These are phyloP conservation scores for Rubroshorea leprosula DNA, from an alignment of 345 rosid species.

Conservation along the genomic window DNA sequence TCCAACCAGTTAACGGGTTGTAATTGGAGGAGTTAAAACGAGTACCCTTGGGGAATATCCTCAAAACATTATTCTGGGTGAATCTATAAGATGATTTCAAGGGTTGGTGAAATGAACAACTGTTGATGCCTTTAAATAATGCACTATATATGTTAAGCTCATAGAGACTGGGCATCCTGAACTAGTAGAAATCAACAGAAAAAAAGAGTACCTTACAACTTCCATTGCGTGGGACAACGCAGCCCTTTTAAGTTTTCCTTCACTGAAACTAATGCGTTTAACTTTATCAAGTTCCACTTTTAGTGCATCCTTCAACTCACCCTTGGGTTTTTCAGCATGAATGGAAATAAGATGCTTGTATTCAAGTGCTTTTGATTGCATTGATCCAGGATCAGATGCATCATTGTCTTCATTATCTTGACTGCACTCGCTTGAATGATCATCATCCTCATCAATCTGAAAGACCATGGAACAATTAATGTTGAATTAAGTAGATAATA, in stretches of 20 bases:
- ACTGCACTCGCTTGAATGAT: conserved; percentile 23
- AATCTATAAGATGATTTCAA: conserved; percentile 22
- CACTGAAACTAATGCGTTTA: conserved; percentile 73
- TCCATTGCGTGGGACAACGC: conserved; percentile 43
- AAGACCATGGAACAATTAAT: neutral
- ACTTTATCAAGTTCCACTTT: conserved; percentile 40
- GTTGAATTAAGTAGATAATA: neutral
- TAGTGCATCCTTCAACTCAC: conserved; percentile 37
- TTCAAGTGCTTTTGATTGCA: conserved; percentile 20
- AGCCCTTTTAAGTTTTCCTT: conserved; percentile 56
- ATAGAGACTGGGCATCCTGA: too few species aligned
- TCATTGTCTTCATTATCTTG: conserved; percentile 26
- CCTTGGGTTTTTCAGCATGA: conserved; percentile 58
- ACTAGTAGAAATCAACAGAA: too few species aligned
- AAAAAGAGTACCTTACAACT: conserved; percentile 48
- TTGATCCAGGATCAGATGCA: conserved; percentile 23
- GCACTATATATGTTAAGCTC: neutral
- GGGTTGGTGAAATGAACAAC: conserved; percentile 4
- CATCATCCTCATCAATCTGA: conserved; percentile 42
- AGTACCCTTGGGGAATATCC: conserved; percentile 57
- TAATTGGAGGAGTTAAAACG: conserved; percentile 58
- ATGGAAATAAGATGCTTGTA: conserved; percentile 49
- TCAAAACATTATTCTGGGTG: conserved; percentile 44
- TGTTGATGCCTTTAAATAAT: neutral
- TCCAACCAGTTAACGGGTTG: conserved; percentile 77